Evolutionary conservation across 2,329 filamentous ascomycete genomes (phyloP), one percentile per base, ranked within the genome.

Genomic region (Arthrinium puccinioides): DNA sequence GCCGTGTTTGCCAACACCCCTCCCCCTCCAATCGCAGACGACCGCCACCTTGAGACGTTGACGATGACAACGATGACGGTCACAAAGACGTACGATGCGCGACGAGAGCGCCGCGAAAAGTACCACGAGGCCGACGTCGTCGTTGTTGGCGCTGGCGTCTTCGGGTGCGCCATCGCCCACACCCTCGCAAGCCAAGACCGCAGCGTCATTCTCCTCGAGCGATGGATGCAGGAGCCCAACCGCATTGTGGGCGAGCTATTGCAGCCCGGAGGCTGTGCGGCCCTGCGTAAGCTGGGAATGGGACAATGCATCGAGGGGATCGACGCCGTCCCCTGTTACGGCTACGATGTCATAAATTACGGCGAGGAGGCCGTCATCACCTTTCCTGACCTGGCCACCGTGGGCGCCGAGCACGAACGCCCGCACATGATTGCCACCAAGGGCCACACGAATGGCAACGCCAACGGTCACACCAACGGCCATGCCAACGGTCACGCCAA

Each of bases 201-300:
- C 45, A 94, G 85, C 58, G 89, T 98, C 19, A 74, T 97, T 19
- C 69, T 98, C 36, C 76, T 98, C 35, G 92, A 98, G 67, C 77
- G 78, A 53, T 94, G 80, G 64, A 70, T 97, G 63, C 87, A 87
- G 62, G 84, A 97, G 67, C 92, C 92, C 15, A 84, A 97, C 65
- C 81, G 92, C 46, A 98, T 98, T 49, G 88, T 98, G 32, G 92
- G 92, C 51, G 92, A 98, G 66, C 67, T 98, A 46, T 68, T 98
- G 51, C 92, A 98, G 63, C 92, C 92, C 0, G 92, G 92, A 35
- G 92, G 92, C 34, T 81, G 95, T 23, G 70, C 77, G 36, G 85
- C 92, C 7, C 70, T 98, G 52, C 74, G 81, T 54, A 79, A 85
- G 56, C 68, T 98, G 34, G 92, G 92, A 3, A 64, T 98, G 45